phyloP scores from a whole-genome alignment of 1,284 basidiomycete species.

The Ceratobasidium sp. region DNA sequence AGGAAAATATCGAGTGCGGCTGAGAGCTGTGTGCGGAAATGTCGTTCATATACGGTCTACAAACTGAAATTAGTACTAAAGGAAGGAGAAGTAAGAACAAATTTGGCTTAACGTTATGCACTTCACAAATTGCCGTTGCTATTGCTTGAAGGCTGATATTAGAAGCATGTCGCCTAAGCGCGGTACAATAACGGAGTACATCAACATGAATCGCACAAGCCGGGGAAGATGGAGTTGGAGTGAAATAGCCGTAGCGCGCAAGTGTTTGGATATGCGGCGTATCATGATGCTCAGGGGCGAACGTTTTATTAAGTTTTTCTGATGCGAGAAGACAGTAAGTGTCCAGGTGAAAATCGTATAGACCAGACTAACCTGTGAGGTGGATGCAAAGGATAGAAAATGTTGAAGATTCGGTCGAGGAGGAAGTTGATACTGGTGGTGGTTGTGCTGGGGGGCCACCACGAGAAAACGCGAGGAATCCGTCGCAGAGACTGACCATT shows the following conservation, averaged over 20 bases:
- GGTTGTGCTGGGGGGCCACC: neutral
- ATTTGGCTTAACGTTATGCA: conserved; percentile 22
- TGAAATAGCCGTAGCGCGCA: conserved; percentile 2
- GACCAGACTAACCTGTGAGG: conserved; percentile 3
- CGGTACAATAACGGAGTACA: conserved; percentile 5
- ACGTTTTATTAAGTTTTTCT: neutral
- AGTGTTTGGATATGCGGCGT: neutral
- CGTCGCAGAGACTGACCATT: neutral
- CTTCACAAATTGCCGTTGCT: conserved; percentile 9
- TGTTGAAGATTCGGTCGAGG: neutral
- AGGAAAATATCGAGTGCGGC: conserved; percentile 47
- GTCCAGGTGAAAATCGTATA: neutral
- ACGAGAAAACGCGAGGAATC: neutral
- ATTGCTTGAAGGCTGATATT: conserved; percentile 11
- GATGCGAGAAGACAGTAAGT: neutral
- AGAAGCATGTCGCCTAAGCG: conserved; percentile 9
- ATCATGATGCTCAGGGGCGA: neutral
- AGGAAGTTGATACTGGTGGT: neutral
- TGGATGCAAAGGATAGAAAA: conserved; percentile 25
- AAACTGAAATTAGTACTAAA: neutral
- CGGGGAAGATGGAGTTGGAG: conserved; percentile 14
- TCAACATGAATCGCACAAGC: conserved; percentile 16
- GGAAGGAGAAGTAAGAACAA: neutral
- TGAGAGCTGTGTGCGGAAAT: conserved; percentile 46
- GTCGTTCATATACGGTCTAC: conserved; percentile 3